Evolutionary conservation across 331 rosid genomes (phyloP).

Genomic region (Dryas integrifolia): DNA sequence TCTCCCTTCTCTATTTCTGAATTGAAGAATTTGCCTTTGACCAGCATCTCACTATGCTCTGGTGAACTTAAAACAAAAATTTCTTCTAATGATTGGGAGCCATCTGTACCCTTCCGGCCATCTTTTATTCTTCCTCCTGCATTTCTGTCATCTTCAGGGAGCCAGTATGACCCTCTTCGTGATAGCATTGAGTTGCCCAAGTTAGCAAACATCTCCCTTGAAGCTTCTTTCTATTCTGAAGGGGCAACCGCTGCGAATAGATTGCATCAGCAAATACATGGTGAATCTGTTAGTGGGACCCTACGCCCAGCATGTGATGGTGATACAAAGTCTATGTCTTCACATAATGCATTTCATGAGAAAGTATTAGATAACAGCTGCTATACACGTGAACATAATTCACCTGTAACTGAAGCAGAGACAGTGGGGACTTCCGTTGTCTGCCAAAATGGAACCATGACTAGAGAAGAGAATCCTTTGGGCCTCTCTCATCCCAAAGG

Average conservation of each 20-base stretch:
- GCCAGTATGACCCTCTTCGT: slow-evolving; percentile 66
- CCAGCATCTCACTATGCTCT: slow-evolving; percentile 32
- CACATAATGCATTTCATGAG: slow-evolving; percentile 54
- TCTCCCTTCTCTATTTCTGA: slow-evolving; percentile 49
- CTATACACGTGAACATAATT: slow-evolving; percentile 43
- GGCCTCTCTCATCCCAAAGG: slow-evolving; percentile 31
- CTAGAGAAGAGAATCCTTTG: slow-evolving; percentile 36
- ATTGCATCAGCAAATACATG: slow-evolving; percentile 33
- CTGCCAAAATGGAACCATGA: slow-evolving; percentile 43
- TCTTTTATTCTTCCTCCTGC: slow-evolving; percentile 65
- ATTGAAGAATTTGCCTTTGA: slow-evolving; percentile 37
- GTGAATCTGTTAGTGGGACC: slow-evolving; percentile 48
- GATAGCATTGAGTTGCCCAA: slow-evolving; percentile 75
- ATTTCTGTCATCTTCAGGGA: slow-evolving; percentile 44
- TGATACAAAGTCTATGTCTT: slow-evolving; percentile 73
- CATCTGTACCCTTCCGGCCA: slow-evolving; percentile 87
- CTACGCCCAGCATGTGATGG: slow-evolving; percentile 49
- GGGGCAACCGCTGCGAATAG: slow-evolving; percentile 45
- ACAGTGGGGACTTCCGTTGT: slow-evolving; percentile 48
- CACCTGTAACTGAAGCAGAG: slow-evolving; percentile 50
- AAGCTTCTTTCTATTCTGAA: slow-evolving; percentile 48
- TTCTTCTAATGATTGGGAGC: slow-evolving; percentile 76
- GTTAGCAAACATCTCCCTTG: slow-evolving; percentile 52
- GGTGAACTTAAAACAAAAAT: slow-evolving; percentile 42
- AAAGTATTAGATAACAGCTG: slow-evolving; percentile 42